A percentile compares a stretch with the other conserved stretches of the same genome.
phyloP scores from a whole-genome alignment of 2,329 filamentous ascomycete genomes.

The Fonsecaea pugnacius region DNA sequence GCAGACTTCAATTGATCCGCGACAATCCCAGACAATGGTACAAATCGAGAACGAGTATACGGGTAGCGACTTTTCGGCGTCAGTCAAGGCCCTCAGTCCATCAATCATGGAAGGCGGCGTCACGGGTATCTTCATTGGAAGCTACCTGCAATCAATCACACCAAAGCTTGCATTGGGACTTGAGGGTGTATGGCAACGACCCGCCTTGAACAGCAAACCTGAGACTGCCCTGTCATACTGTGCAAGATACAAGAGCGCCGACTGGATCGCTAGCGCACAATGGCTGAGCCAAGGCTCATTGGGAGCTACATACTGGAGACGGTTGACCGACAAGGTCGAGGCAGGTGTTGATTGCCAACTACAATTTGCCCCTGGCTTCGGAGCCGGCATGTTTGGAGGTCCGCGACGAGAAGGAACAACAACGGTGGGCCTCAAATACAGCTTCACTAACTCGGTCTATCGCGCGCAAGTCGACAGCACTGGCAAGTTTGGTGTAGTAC shows the following conservation, averaged over 20 bases:
- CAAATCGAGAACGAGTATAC: slow-evolving; percentile 96
- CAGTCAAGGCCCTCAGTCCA: slow-evolving; percentile 93
- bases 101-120: slow-evolving; percentile 87
- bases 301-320: slow-evolving; percentile 92
- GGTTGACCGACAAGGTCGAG: slow-evolving; percentile 91
- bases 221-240: slow-evolving; percentile 89
- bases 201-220: slow-evolving; percentile 80
- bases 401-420: slow-evolving; percentile 85
- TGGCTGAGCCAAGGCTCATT: slow-evolving; percentile 85
- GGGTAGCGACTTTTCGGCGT: slow-evolving; percentile 89
- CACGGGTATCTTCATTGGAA: slow-evolving; percentile 93
- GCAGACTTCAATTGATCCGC: slow-evolving; percentile 80
- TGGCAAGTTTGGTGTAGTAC: slow-evolving; percentile 86
- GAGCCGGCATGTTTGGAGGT: slow-evolving; percentile 73
- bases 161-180: slow-evolving; percentile 83
- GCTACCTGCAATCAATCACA: slow-evolving; percentile 92
- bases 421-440: slow-evolving; percentile 94
- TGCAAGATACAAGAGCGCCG: slow-evolving; percentile 84
- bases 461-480: slow-evolving; percentile 93
- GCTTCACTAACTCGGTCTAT: slow-evolving; percentile 95
- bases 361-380: slow-evolving; percentile 70
- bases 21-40: slow-evolving; percentile 79
- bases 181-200: slow-evolving; percentile 92
- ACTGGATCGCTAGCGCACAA: slow-evolving; percentile 93
- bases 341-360: slow-evolving; percentile 94